Evolutionary conservation across 2,329 filamentous ascomycete species (phyloP).

Genomic region (Endothia cerciana): DNA sequence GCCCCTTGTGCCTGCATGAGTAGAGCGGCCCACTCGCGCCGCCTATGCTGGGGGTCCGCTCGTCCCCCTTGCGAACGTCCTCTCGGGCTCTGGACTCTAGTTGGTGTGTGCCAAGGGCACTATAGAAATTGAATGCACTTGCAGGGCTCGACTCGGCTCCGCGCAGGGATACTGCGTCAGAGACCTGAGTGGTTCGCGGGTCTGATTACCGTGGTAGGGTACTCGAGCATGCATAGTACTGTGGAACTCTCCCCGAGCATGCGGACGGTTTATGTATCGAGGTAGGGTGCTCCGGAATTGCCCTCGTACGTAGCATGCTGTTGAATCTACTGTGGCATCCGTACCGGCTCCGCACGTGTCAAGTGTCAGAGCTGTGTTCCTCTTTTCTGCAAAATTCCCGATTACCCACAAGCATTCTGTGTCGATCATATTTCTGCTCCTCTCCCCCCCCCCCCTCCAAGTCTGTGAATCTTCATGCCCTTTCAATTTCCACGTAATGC

Average conservation of each 20-base stretch:
- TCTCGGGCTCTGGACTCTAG: conserved; percentile 1
- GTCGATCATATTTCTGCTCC: conserved; percentile 12
- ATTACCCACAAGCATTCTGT: neutral
- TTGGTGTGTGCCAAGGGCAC: neutral
- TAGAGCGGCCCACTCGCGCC: neutral
- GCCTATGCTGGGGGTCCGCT: neutral
- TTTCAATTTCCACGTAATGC: neutral
- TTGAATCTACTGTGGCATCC: neutral
- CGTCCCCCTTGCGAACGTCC: neutral
- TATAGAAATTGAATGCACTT: neutral
- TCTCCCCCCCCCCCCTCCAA: neutral
- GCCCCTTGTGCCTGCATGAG: conserved; percentile 6
- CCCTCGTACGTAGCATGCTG: neutral
- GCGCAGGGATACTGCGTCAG: neutral
- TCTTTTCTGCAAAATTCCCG: conserved; percentile 2
- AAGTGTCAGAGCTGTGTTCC: neutral
- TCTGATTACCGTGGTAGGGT: conserved; percentile 1
- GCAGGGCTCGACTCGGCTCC: conserved; percentile 8
- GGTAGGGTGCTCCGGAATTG: conserved; percentile 3
- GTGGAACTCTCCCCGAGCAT: neutral
- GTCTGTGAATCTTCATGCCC: neutral
- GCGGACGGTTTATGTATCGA: neutral
- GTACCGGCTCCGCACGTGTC: conserved; percentile 2
- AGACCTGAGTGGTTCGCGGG: neutral
- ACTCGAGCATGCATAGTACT: neutral